phyloP scores from a whole-genome alignment of 2,329 filamentous ascomycete species.

The Aspergillus pseudoviridinutans region DNA sequence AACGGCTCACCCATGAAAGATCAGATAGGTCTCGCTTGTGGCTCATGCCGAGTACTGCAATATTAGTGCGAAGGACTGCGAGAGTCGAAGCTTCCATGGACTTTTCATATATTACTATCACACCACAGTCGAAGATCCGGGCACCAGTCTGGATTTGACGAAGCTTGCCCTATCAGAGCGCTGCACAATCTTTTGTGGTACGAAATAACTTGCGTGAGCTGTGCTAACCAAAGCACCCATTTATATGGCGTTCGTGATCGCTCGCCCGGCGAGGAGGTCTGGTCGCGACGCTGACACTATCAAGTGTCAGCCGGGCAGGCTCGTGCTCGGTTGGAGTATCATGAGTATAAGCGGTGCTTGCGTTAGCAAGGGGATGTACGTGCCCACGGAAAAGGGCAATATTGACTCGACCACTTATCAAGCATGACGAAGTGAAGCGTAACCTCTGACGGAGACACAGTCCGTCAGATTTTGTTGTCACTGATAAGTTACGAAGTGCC shows the following conservation, averaged over 20 bases:
- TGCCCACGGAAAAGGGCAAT: too few species aligned
- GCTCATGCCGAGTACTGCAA: not conserved
- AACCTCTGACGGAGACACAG: too few species aligned
- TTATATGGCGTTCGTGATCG: not conserved
- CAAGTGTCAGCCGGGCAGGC: too few species aligned
- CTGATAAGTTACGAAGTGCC: too few species aligned
- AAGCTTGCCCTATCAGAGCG: not conserved
- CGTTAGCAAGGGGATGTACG: too few species aligned
- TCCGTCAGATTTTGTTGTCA: too few species aligned
- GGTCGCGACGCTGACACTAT: too few species aligned
- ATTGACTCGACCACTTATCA: too few species aligned
- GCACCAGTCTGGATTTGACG: not conserved
- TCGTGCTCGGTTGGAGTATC: too few species aligned
- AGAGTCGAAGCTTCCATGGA: not conserved
- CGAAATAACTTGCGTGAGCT: not conserved
- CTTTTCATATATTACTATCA: not conserved
- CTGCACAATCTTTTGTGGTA: not conserved
- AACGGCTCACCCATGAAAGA: not conserved
- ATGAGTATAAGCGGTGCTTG: too few species aligned
- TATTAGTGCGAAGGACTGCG: not conserved
- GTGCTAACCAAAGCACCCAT: not conserved
- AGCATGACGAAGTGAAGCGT: too few species aligned
- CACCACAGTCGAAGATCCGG: not conserved
- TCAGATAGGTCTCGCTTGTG: too few species aligned
- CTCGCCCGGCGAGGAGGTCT: not conserved